Base-by-base conservation (phyloP, 1,284 basidiomycete species). In the Mycena sp. region DNA sequence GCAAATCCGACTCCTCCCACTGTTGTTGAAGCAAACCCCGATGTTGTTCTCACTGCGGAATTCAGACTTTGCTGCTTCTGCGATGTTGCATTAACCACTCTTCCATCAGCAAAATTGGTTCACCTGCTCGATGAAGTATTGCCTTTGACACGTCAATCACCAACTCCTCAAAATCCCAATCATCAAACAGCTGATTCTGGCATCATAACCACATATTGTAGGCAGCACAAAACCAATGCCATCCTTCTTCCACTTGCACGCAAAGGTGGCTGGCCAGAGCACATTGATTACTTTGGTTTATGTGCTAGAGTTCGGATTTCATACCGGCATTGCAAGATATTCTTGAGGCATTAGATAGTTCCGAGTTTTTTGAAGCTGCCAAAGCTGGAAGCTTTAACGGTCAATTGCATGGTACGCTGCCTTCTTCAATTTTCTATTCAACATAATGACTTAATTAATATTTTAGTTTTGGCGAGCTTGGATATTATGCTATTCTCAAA, bases 331-430 rank as follows among this genome's bases (percentile, higher is more conserved):
- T 52, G 17, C 58, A 52, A 10, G 40, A 35, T 5, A 40, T 59
- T 28, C n/a, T 59, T 1, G 49, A 45, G 7, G 29, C 43, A 14
- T 17, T 59, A 0, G 40, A 26, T 1, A n/a, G 11, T 2, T 37
- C 48, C n/a, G 41, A 46, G 0, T 52, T 37, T 11, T 52, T 59
- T 23, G n/a, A 17, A 16, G 28, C n/a, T 21, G 32, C 41, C 1
- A n/a, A 3, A 11, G n/a, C 41, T 5, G 30, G 3, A 0, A 16
- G 26, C 4, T 59, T 53, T 21, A 16, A 46, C 0, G 44, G n/a
- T 21, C 32, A 17, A 51, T 48, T 2, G 58, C n/a, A 46, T 60
- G 53, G 58, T 60, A 45, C 2, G 58, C 52, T 10, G 2, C 9
- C 7, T 14, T 35, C 32, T 7, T 35, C 16, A 2, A n/a, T 21